phyloP scores from a whole-genome alignment of 306 rosid genomes.

The Rubus parviflorus region DNA sequence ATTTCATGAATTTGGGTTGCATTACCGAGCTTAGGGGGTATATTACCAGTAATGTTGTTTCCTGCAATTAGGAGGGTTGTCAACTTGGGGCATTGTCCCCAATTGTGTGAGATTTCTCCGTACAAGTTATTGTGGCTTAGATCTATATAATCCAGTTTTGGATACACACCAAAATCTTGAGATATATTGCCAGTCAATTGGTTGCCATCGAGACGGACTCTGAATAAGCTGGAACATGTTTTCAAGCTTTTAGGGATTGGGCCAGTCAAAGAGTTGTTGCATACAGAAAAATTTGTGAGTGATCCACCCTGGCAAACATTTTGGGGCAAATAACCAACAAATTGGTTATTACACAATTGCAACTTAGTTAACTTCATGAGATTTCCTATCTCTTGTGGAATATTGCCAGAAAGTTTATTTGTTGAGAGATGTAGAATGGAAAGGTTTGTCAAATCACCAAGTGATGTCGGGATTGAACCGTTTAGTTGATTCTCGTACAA shows the following conservation, averaged over 20 bases:
- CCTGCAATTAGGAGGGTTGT: constrained; percentile 29
- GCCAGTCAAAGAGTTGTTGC: constrained; percentile 29
- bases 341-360: constrained; percentile 29
- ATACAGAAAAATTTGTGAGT: constrained; percentile 18
- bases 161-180: constrained; percentile 38
- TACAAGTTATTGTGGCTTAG: constrained; percentile 35
- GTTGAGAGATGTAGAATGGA: not conserved
- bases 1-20: not conserved
- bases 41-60: constrained; percentile 31
- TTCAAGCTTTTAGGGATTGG: constrained; percentile 35
- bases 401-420: not conserved
- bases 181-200: constrained; percentile 32
- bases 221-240: constrained; percentile 13
- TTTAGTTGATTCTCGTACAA: not conserved
- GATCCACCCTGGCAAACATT: not conserved
- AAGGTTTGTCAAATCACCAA: constrained; percentile 2
- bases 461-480: not conserved
- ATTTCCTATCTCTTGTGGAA: not conserved
- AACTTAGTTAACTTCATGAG: not conserved
- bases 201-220: constrained; percentile 29
- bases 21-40: constrained; percentile 27
- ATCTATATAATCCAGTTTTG: constrained; percentile 33
- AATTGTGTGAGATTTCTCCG: constrained; percentile 25
- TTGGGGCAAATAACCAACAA: constrained; percentile 24
- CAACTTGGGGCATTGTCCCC: constrained; percentile 35